phyloP scores from a whole-genome alignment of 1,284 basidiomycete genomes.

The Cryptococcus sp. region DNA sequence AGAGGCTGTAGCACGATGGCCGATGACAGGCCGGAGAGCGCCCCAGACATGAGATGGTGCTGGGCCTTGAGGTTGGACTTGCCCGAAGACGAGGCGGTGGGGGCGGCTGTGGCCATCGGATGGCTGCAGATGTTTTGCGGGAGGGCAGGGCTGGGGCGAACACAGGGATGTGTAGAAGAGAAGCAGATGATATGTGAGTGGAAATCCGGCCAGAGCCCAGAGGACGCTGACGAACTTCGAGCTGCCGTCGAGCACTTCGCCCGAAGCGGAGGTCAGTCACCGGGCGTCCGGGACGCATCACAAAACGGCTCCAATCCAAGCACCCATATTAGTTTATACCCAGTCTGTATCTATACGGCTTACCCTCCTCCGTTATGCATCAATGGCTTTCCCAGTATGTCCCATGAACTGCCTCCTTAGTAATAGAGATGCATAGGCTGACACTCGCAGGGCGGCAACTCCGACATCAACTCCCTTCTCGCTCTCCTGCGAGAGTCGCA shows the following conservation, averaged over 20 bases:
- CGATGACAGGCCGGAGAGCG: constrained; percentile 45
- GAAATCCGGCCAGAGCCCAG: neutral
- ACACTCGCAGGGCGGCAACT: constrained; percentile 17
- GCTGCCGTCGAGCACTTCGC: no score
- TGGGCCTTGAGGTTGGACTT: constrained; percentile 27
- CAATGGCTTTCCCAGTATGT: constrained; percentile 12
- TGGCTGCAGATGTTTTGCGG: neutral
- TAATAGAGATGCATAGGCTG: neutral
- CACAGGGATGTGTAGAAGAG: neutral
- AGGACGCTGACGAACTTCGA: no score
- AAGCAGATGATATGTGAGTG: neutral
- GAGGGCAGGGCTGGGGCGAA: neutral
- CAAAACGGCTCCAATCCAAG: no score
- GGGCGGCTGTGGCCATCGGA: neutral
- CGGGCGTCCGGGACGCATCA: no score
- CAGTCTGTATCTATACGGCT: no score
- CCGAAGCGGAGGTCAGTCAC: no score
- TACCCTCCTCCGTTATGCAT: no score
- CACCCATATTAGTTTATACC: no score
- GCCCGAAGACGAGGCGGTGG: constrained; percentile 3
- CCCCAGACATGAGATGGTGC: constrained; percentile 49
- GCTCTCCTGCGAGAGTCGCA: constrained; percentile 38
- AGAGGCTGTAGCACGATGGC: constrained; percentile 53
- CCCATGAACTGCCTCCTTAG: neutral
- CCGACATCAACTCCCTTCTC: constrained; percentile 33